Base-by-base conservation (phyloP, 2,329 filamentous ascomycete genomes). In the Apiospora phragmitis region DNA sequence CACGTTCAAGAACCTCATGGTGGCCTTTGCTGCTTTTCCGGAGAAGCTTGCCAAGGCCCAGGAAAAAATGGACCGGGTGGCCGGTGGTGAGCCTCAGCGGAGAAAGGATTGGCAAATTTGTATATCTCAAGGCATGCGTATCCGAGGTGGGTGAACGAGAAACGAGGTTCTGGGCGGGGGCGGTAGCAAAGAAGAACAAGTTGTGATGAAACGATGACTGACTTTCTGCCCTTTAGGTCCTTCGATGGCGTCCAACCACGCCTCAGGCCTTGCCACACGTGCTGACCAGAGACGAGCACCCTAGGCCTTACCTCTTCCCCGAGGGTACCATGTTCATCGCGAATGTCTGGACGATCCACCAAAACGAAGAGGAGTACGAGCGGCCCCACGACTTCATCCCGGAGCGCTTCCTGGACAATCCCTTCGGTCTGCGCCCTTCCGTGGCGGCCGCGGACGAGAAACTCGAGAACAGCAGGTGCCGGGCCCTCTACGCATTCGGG, bases 1-100 rank as follows among this genome's bases (percentile, higher is more conserved):
- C 5, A 70, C 69, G 3, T 67, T 67, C 69, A 67, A 70, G 26
- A 70, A 47, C 41, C 69, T 70, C 29, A 67, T 70, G 69, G 26
- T 70, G 14, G 69, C 69, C 3, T 45, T 70, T 38, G 69, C 69
- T 9, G 69, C 69, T 11, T 45, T 51, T 24, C 65, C 69, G 18
- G 65, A 67, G 6, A 70, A n/a, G 35, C 65, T 70, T 2, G 32
- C 21, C 11, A 55, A 67, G 24, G 69, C 69, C 11, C 69, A 67
- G 16, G 29, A 55, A 16, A 65, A 70, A 26, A 24, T 67, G 6
- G 65, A 70, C 35, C 12, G 62, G 29, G n/a, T 70, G 5, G 45
- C 69, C 5, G 24, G 45, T 7, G 14, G 11, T 4, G 62, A 42
- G 16, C 69, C 69, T 2, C 47, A 38, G 21, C 1, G 24, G 62